Conservation (phyloP, 805 yeast genomes). For the Wickerhamiella allomyrinae region DNA sequence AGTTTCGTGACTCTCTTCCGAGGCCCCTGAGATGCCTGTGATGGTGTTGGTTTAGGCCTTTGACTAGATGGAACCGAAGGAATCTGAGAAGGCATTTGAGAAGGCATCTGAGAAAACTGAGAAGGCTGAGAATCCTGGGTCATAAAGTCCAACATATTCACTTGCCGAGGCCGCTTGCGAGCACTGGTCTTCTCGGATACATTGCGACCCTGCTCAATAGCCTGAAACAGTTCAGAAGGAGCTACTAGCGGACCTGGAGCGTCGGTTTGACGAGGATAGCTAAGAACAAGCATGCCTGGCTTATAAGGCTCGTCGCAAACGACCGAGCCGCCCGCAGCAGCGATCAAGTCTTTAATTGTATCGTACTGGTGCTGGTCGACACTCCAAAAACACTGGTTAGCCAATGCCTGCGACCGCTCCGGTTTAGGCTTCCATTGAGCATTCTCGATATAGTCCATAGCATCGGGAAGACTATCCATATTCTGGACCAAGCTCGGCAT, state of each 20-base stretch:
- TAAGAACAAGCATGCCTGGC: not conserved
- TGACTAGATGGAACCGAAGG: no score
- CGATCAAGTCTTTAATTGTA: constrained; percentile 17
- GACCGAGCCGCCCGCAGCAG: constrained; percentile 19
- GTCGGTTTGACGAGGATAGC: not conserved
- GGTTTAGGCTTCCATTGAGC: constrained; percentile 17
- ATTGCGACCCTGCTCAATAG: not conserved
- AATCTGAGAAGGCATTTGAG: no score
- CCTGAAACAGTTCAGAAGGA: not conserved
- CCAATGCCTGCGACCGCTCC: constrained; percentile 18
- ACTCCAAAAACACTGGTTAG: constrained; percentile 19
- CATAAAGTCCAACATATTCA: not conserved
- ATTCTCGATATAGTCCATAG: constrained; percentile 16
- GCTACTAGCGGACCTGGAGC: not conserved
- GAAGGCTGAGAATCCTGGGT: not conserved
- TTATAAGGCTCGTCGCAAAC: not conserved
- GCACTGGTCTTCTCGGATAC: not conserved
- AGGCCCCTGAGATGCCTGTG: not conserved
- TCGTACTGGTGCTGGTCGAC: constrained; percentile 16
- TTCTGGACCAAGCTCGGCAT: not conserved
- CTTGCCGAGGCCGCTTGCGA: not conserved
- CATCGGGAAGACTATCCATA: constrained; percentile 19
- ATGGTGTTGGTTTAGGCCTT: no score
- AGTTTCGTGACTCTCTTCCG: not conserved
- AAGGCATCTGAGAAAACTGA: not conserved